phyloP scores from a whole-genome alignment of 345 rosid genomes.

The Carallia pectinifolia region DNA sequence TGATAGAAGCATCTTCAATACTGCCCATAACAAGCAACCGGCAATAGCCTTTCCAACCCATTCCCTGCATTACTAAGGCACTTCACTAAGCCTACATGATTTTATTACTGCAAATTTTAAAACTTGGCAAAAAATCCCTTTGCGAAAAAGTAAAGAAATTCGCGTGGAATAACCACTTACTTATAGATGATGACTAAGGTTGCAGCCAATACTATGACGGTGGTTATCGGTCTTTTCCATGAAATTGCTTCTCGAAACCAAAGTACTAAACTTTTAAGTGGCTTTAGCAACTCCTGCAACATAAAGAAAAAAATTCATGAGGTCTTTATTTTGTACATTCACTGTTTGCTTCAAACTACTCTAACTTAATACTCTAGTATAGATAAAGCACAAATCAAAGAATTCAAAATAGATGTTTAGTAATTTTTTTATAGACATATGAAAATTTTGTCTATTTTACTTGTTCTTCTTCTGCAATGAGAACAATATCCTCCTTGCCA shows the following conservation, averaged over 20 bases:
- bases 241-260: conserved; percentile 47
- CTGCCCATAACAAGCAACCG: conserved; percentile 43
- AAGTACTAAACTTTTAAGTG: conserved; percentile 36
- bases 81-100: not conserved
- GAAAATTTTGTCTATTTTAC: no score
- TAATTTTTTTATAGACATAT: no score
- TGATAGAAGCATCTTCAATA: conserved; percentile 51
- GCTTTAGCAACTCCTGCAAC: conserved; percentile 69
- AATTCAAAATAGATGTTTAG: no score
- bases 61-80: conserved; percentile 43
- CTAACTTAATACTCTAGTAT: no score
- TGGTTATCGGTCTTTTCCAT: conserved; percentile 61
- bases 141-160: not conserved
- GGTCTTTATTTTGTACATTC: not conserved
- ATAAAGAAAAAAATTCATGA: not conserved
- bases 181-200: conserved; percentile 42
- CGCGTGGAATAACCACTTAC: conserved; percentile 38
- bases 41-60: conserved; percentile 75
- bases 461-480: no score
- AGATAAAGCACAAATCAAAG: no score
- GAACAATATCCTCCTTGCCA: no score
- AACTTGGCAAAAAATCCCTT: no score
- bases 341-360: no score
- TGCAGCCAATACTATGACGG: conserved; percentile 31
- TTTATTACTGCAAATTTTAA: no score